These are phyloP conservation scores for Bromus sterilis DNA, from an alignment of 176 grass and related monocot genomes.

Conservation along the genomic window DNA sequence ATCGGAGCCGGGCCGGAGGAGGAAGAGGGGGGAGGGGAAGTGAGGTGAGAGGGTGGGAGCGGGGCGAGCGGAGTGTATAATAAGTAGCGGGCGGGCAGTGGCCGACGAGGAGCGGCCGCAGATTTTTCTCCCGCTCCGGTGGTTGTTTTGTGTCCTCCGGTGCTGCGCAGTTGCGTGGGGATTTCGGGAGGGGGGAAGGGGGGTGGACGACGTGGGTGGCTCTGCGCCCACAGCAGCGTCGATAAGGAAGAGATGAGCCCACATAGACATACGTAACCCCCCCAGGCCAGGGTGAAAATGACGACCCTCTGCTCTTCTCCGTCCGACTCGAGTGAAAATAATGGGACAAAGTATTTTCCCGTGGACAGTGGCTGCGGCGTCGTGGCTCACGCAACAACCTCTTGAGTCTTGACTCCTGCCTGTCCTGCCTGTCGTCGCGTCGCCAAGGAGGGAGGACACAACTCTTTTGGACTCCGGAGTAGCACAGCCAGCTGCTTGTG, in stretches of 20 bases:
- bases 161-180: conserved; percentile 36
- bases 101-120: neutral
- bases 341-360: neutral
- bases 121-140: conserved; percentile 16
- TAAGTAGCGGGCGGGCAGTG: conserved; percentile 1
- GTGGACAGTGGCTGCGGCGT: neutral
- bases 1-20: neutral
- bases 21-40: neutral
- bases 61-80: conserved; percentile 4
- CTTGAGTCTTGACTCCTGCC: neutral
- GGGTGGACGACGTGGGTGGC: conserved; percentile 24
- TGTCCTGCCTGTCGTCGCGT: neutral
- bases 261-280: neutral
- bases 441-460: neutral
- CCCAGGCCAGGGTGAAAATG: neutral
- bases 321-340: neutral
- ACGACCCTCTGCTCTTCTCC: neutral
- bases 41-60: neutral
- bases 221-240: conserved; percentile 31
- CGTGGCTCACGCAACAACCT: neutral
- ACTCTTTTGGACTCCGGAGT: neutral
- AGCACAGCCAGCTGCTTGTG: neutral
- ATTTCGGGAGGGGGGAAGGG: neutral
- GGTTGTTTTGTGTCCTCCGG: neutral
- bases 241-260: conserved; percentile 42